These are phyloP conservation scores for Fusarium fujikuroi DNA, from an alignment of 2,329 filamentous ascomycete genomes.

Conservation along the genomic window DNA sequence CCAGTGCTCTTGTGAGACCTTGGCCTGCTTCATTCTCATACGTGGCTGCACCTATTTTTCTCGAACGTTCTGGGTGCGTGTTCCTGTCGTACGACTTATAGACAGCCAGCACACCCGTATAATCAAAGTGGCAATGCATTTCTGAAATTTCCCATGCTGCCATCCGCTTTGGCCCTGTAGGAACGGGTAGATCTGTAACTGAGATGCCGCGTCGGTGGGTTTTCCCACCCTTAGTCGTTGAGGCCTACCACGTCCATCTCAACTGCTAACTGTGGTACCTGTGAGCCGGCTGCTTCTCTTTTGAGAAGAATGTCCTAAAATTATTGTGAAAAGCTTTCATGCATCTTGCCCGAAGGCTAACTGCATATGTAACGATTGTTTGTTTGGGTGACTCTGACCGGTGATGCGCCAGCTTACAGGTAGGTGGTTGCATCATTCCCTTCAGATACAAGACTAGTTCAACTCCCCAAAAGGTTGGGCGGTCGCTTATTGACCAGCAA, in stretches of 20 bases:
- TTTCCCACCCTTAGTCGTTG: constrained; percentile 18
- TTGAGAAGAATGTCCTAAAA: constrained; percentile 10
- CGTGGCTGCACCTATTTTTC: constrained; percentile 40
- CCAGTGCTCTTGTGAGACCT: constrained; percentile 10
- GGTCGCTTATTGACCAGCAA: constrained; percentile 14
- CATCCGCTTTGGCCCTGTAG: constrained; percentile 6
- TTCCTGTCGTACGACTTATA: constrained; percentile 30
- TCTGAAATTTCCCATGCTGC: constrained; percentile 12
- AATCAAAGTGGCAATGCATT: constrained; percentile 25
- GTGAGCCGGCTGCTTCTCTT: constrained; percentile 1
- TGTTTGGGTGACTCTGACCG: constrained; percentile 27
- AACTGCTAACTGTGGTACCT: background rate
- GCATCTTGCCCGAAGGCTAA: constrained; percentile 29
- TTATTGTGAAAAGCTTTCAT: constrained; percentile 22
- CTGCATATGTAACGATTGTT: constrained; percentile 34
- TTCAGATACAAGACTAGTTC: constrained; percentile 20
- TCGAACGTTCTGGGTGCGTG: constrained; percentile 35
- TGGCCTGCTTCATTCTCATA: constrained; percentile 29
- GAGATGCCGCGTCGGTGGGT: background rate
- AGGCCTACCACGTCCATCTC: constrained; percentile 22
- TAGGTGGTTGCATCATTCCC: constrained; percentile 27
- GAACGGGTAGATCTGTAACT: constrained; percentile 2
- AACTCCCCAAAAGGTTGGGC: constrained; percentile 1
- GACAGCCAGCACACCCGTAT: constrained; percentile 17
- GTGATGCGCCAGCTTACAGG: constrained; percentile 21